Percentiles rank a stretch among this genome's conserved stretches.
phyloP scores from a whole-genome alignment of 2,329 filamentous ascomycete genomes.

The Phyllosticta citribraziliensis region DNA sequence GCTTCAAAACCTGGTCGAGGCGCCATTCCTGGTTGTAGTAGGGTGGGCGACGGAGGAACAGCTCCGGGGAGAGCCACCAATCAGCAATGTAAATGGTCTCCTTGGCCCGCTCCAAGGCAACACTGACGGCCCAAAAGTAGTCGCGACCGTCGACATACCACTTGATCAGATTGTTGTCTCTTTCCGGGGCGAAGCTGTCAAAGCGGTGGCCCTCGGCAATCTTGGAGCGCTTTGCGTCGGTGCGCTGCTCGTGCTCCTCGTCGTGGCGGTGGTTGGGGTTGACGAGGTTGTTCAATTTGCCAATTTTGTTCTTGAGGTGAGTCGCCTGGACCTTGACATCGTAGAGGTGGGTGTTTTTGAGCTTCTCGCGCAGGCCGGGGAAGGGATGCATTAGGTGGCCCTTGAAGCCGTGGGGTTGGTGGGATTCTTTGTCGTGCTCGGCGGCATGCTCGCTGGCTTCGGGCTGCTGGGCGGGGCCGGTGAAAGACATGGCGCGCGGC shows the following conservation, averaged over 20 bases:
- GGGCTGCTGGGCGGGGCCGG: neutral
- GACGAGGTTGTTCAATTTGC: constrained; percentile 58
- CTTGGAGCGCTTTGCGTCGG: constrained; percentile 67
- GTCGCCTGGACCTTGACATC: constrained; percentile 43
- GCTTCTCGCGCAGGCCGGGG: constrained; percentile 32
- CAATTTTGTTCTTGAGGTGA: constrained; percentile 53
- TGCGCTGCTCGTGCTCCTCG: constrained; percentile 77
- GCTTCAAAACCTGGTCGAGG: constrained; percentile 77
- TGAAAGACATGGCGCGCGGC: constrained; percentile 6
- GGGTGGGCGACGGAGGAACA: constrained; percentile 78
- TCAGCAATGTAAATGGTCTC: constrained; percentile 94
- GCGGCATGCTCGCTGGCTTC: neutral
- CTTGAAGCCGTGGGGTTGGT: constrained; percentile 8
- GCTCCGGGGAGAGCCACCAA: constrained; percentile 90
- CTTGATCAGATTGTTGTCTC: constrained; percentile 77
- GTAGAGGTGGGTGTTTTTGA: constrained; percentile 38
- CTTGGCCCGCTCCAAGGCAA: constrained; percentile 77
- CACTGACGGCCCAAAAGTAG: constrained; percentile 89
- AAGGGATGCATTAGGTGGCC: constrained; percentile 27
- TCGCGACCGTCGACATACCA: constrained; percentile 96
- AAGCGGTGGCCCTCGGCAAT: constrained; percentile 71
- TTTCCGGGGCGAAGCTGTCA: constrained; percentile 81
- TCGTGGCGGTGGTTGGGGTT: constrained; percentile 89
- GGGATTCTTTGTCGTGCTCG: constrained; percentile 8
- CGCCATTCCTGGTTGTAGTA: constrained; percentile 76